These are phyloP conservation scores for Auricularia cornea DNA, from an alignment of 768 basidiomycete genomes.

Conservation along the genomic window DNA sequence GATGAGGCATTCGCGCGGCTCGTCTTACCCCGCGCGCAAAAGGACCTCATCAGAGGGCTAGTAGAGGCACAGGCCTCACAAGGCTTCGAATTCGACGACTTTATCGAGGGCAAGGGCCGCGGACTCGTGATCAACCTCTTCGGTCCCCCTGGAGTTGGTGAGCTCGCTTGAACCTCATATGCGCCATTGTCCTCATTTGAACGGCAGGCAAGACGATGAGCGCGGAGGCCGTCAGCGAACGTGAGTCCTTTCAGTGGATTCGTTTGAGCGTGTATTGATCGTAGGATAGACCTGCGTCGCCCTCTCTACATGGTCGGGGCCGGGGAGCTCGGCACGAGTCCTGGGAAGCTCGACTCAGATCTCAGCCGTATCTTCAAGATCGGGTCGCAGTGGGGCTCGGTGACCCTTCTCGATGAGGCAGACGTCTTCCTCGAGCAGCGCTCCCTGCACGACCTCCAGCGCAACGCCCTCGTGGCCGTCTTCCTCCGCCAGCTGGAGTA, in stretches of 20 bases:
- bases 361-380: slow-evolving; percentile 25
- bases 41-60: slow-evolving; percentile 20
- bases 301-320: slow-evolving; percentile 29
- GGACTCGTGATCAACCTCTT: slow-evolving; percentile 28
- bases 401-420: slow-evolving; percentile 34
- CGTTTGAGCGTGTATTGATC: not conserved
- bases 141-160: no score
- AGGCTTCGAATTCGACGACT: slow-evolving; percentile 23
- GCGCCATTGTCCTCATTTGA: not conserved
- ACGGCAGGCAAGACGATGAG: slow-evolving; percentile 25
- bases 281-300: slow-evolving; percentile 11
- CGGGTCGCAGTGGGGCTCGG: slow-evolving; percentile 26
- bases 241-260: slow-evolving; percentile 12
- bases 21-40: slow-evolving; percentile 23
- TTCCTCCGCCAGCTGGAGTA: slow-evolving; percentile 33
- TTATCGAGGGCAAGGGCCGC: slow-evolving; percentile 28
- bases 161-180: no score
- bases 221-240: slow-evolving; percentile 29
- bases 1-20: slow-evolving; percentile 24
- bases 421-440: slow-evolving; percentile 70
- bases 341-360: slow-evolving; percentile 21
- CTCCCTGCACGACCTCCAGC: slow-evolving; percentile 51
- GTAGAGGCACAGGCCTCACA: slow-evolving; percentile 21
- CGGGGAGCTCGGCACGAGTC: slow-evolving; percentile 26
- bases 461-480: slow-evolving; percentile 67